Conservation (phyloP, 768 basidiomycete genomes). For the Agaricus subrufescens region DNA sequence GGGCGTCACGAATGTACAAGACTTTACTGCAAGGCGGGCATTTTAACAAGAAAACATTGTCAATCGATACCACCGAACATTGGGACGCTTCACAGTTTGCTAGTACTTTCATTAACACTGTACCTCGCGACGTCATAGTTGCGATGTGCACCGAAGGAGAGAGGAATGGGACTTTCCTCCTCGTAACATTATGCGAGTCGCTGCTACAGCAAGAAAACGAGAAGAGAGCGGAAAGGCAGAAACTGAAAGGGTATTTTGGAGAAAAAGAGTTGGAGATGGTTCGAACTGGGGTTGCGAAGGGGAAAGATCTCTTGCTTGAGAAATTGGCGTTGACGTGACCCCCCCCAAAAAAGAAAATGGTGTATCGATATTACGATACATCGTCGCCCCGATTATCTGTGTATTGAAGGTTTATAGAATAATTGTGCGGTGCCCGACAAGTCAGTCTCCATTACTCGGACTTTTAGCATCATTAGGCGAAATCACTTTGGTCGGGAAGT, state of each 20-base stretch:
- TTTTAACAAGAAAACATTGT: conserved; percentile 58
- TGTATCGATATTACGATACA: not conserved
- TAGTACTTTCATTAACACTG: conserved; percentile 44
- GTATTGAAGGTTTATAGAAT: not conserved
- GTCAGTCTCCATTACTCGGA: no score
- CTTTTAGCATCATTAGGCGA: no score
- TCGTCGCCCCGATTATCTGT: not conserved
- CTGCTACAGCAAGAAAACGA: conserved; percentile 32
- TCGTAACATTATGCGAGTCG: conserved; percentile 68
- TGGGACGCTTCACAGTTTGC: conserved; percentile 66
- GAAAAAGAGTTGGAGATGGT: conserved; percentile 41
- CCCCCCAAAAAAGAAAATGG: not conserved
- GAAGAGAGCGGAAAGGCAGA: conserved; percentile 32
- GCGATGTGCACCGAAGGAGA: conserved; percentile 53
- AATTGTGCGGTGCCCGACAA: no score
- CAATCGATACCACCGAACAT: conserved; percentile 37
- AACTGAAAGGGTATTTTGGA: conserved; percentile 56
- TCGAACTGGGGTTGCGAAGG: conserved; percentile 57
- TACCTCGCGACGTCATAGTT: conserved; percentile 47
- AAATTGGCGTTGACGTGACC: conserved; percentile 35
- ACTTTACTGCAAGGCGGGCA: conserved; percentile 89
- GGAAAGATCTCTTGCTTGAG: conserved; percentile 65
- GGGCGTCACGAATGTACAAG: conserved; percentile 83
- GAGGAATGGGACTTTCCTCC: conserved; percentile 67
- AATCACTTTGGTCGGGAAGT: no score